Evolutionary conservation across 2,329 filamentous ascomycete species (phyloP), one percentile per base, ranked within the genome.

Genomic region (Trichoderma breve): DNA sequence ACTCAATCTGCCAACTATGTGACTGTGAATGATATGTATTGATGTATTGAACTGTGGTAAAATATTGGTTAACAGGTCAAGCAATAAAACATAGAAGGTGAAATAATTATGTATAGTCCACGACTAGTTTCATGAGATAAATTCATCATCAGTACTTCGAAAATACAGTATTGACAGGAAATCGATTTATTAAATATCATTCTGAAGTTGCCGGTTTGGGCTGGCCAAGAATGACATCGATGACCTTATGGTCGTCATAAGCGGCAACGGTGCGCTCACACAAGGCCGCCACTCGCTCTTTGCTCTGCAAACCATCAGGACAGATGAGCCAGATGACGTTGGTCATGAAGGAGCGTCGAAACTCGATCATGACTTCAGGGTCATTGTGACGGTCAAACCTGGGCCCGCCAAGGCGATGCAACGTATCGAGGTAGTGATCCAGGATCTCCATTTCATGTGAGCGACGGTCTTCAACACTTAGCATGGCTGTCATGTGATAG

Each of bases 401-500:
- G 32, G 51, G 64, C 14, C 64, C 64, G n/a, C 64, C 64, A 28
- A 67, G 64, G 14, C 64, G 51, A 32, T 67, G 64, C 53, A 67
- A 21, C 32, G 64, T 58, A 34, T 67, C 64, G 21, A 58, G 51
- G n/a, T 67, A 67, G 51, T 67, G 64, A 18, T 67, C 64, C 14
- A 67, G 18, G 15, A 67, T 67, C 24, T 67, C 24, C 64, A 67
- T 67, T 51, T 67, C 64, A 15, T 67, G 64, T 15, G 64, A 53
- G 7, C 64, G 51, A 18, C 64, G 64, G 32, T 67, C 64, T n/a
- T 67, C 64, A 15, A 67, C 9, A 12, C 32, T 67, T 26, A 67
- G 15, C 64, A 67, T 67, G 32, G 64, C 64, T 26, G 64, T 67
- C 64, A 67, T 67, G 53, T 67, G 64, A n/a, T 67, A 67, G 24